Conservation (phyloP, 768 basidiomycete genomes). For the Lentinula sp. region DNA sequence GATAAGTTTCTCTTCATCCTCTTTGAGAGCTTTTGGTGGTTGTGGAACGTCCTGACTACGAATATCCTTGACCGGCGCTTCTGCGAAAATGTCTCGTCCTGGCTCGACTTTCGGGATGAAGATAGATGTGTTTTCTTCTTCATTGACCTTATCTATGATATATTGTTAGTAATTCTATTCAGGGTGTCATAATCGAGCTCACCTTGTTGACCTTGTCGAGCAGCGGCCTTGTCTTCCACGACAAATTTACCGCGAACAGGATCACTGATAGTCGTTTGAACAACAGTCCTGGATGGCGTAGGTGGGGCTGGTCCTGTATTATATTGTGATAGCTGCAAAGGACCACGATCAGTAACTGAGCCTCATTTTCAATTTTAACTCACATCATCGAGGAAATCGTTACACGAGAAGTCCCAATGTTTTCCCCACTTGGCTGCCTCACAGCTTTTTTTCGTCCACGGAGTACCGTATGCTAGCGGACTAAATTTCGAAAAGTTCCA, state of each 20-base stretch:
- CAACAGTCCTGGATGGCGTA: constrained; percentile 28
- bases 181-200: not conserved
- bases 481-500: constrained; percentile 78
- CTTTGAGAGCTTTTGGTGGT: constrained; percentile 10
- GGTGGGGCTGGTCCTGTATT: constrained; percentile 21
- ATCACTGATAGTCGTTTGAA: constrained; percentile 42
- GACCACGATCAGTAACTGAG: not conserved
- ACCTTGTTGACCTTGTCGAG: constrained; percentile 4
- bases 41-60: constrained; percentile 33
- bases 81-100: constrained; percentile 68
- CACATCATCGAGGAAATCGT: constrained; percentile 66
- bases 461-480: constrained; percentile 75
- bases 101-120: constrained; percentile 59
- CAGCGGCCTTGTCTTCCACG: constrained; percentile 35
- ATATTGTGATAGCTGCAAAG: constrained; percentile 54
- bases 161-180: not conserved
- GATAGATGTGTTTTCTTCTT: constrained; percentile 27
- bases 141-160: not conserved
- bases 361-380: constrained; percentile 17
- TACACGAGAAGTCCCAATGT: constrained; percentile 94
- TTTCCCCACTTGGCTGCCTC: constrained; percentile 75
- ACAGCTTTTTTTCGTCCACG: constrained; percentile 85
- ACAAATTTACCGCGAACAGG: constrained; percentile 51
- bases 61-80: constrained; percentile 35
- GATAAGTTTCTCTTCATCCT: constrained; percentile 28